A percentile compares a stretch with the other conserved stretches of the same genome.
Conservation (phyloP, 495 filamentous ascomycete genomes). For the Neurospora sp. region DNA sequence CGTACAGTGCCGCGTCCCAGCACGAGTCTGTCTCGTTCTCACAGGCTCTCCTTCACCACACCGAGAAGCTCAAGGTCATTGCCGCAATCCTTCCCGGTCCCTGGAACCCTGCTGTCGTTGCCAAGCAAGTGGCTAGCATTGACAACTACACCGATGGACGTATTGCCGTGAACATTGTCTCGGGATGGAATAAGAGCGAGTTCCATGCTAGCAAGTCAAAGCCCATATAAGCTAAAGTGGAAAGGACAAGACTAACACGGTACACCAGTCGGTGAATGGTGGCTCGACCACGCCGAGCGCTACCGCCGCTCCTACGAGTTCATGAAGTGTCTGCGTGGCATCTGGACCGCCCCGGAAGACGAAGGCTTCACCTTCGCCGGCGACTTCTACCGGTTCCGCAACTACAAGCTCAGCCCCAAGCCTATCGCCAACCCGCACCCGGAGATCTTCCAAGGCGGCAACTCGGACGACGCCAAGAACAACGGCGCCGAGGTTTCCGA, state of each 20-base stretch:
- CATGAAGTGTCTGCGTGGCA: slow-evolving; percentile 36
- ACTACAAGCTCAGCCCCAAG: slow-evolving; percentile 37
- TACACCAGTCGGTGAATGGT: slow-evolving; percentile 40
- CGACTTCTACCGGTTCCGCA: slow-evolving; percentile 40
- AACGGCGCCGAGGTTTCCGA: slow-evolving; percentile 34
- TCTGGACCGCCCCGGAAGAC: slow-evolving; percentile 30
- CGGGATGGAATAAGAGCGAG: slow-evolving; percentile 42
- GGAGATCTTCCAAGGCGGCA: slow-evolving; percentile 41
- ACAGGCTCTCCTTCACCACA: slow-evolving; percentile 35
- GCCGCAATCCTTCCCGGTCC: slow-evolving; percentile 40
- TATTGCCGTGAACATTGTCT: slow-evolving; percentile 39
- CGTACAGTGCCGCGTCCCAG: slow-evolving; percentile 39
- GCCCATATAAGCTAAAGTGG: too few species aligned
- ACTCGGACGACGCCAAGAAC: slow-evolving; percentile 34
- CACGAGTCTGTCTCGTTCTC: slow-evolving; percentile 42
- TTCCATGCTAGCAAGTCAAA: slow-evolving; percentile 13
- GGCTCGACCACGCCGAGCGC: slow-evolving; percentile 40
- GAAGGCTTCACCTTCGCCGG: slow-evolving; percentile 36
- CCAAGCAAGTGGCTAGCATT: slow-evolving; percentile 41
- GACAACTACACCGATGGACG: slow-evolving; percentile 38
- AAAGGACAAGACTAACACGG: neutral
- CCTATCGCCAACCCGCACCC: slow-evolving; percentile 34
- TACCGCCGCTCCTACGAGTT: slow-evolving; percentile 39
- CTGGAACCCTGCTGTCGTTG: slow-evolving; percentile 40
- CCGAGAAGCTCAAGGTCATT: slow-evolving; percentile 35